Conservation (phyloP, 495 filamentous ascomycete species). For the Beverwykella pulmonaria region DNA sequence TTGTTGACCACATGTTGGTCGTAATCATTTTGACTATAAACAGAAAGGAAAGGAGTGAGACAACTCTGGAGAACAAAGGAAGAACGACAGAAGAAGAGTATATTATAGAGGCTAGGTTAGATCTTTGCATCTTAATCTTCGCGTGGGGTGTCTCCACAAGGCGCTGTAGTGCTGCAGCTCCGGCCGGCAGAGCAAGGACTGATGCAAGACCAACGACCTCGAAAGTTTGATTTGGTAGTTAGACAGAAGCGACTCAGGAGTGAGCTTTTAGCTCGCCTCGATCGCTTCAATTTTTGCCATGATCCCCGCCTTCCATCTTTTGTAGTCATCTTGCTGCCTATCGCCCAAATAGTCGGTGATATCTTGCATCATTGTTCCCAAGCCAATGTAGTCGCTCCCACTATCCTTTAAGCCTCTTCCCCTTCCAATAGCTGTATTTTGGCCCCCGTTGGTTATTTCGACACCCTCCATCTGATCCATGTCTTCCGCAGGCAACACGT, state of each 20-base stretch:
- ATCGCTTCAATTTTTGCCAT: conserved; percentile 59
- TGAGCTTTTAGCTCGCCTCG: conserved; percentile 24
- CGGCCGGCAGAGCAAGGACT: background rate
- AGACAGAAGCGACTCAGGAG: too few relatives aligned
- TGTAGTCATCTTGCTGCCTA: conserved; percentile 66
- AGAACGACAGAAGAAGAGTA: too few relatives aligned
- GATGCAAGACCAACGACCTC: background rate
- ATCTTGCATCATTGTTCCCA: conserved; percentile 84
- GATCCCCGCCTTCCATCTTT: conserved; percentile 71
- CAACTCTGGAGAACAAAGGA: too few relatives aligned
- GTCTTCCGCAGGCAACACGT: conserved; percentile 35
- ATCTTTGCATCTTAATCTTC: too few relatives aligned
- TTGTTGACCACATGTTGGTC: too few relatives aligned
- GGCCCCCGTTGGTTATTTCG: conserved; percentile 41
- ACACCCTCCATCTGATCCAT: conserved; percentile 45
- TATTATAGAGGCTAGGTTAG: too few relatives aligned
- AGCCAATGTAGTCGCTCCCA: conserved; percentile 52
- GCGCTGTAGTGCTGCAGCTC: too few relatives aligned
- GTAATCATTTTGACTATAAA: background rate
- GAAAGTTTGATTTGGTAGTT: too few relatives aligned
- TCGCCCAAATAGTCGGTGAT: conserved; percentile 79
- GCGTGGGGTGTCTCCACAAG: too few relatives aligned
- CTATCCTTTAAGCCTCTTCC: conserved; percentile 31
- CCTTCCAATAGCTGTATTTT: background rate
- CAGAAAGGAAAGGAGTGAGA: too few relatives aligned